Percentiles rank a stretch among this genome's conserved stretches.
These are phyloP conservation scores for Marasmius sp. DNA, from an alignment of 1,284 basidiomycete species.

Conservation along the genomic window DNA sequence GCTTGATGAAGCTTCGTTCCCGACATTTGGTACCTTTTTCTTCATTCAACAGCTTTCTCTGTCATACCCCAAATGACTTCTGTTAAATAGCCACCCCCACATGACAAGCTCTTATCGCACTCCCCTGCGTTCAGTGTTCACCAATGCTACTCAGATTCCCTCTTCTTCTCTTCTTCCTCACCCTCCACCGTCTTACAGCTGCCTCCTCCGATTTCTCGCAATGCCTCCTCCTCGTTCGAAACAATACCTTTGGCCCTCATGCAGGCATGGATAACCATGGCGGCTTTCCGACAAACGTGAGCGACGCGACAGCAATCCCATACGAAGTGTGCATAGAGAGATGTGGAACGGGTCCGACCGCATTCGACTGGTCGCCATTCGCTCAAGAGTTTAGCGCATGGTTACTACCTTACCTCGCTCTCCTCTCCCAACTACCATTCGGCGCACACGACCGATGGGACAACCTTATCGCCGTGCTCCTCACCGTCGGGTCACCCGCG, in stretches of 20 bases:
- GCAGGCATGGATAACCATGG: conserved; percentile 27
- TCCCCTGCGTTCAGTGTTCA: not conserved
- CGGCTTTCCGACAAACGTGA: conserved; percentile 15
- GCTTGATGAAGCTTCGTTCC: not conserved
- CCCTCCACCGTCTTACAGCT: not conserved
- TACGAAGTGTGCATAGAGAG: conserved; percentile 27
- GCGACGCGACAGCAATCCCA: conserved; percentile 23
- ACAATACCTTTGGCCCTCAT: conserved; percentile 11
- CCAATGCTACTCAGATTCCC: not conserved
- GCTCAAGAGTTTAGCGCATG: conserved; percentile 40
- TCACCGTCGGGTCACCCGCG: conserved; percentile 32
- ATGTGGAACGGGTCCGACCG: conserved; percentile 29
- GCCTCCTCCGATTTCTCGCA: conserved; percentile 15
- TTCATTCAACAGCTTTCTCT: not conserved
- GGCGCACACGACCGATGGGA: conserved; percentile 17
- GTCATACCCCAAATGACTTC: not conserved
- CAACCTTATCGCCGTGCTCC: conserved; percentile 28
- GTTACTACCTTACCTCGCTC: conserved; percentile 44
- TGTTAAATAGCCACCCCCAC: not conserved
- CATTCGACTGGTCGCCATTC: conserved; percentile 37
- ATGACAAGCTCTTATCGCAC: not conserved
- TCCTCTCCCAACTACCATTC: conserved; percentile 44
- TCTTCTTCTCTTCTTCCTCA: not conserved
- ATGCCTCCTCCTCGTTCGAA: conserved; percentile 21
- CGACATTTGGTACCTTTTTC: not conserved